These are phyloP conservation scores for Candida stauntonica DNA, from an alignment of 805 yeast species.

Conservation along the genomic window DNA sequence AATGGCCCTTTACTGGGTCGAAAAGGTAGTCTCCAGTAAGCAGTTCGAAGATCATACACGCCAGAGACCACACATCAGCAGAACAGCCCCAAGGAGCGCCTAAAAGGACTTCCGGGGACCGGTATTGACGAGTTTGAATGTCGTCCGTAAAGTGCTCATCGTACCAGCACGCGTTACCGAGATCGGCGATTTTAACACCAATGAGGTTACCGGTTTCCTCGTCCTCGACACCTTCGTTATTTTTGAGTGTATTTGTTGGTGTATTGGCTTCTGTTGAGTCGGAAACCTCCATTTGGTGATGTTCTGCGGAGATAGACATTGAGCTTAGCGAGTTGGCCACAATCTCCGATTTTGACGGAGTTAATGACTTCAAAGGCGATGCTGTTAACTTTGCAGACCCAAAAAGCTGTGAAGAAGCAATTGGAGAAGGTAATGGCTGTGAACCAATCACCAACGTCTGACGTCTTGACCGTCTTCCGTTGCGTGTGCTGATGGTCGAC, in stretches of 20 bases:
- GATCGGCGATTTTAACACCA: constrained; percentile 84
- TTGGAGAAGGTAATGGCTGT: constrained; percentile 88
- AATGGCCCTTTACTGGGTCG: constrained; percentile 74
- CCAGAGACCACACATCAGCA: constrained; percentile 94
- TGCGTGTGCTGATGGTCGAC: constrained; percentile 21
- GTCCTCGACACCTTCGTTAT: not conserved
- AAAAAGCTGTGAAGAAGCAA: constrained; percentile 44
- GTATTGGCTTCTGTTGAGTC: not conserved
- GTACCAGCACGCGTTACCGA: constrained; percentile 70
- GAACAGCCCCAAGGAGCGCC: constrained; percentile 93
- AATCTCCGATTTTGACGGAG: constrained; percentile 18
- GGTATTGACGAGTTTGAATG: constrained; percentile 66
- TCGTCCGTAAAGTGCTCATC: constrained; percentile 65
- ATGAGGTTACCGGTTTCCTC: constrained; percentile 42
- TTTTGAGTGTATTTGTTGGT: constrained; percentile 1
- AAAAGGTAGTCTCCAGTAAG: constrained; percentile 92
- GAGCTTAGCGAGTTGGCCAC: constrained; percentile 37
- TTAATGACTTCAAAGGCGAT: constrained; percentile 12
- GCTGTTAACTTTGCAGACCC: constrained; percentile 7
- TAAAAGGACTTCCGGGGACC: constrained; percentile 83
- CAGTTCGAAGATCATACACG: constrained; percentile 85
- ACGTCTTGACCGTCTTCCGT: constrained; percentile 51
- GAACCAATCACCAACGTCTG: constrained; percentile 83
- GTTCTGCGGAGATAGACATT: constrained; percentile 33
- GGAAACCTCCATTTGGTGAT: not conserved